phyloP scores from a whole-genome alignment of 306 rosid genomes.

The Begonia peltatifolia region DNA sequence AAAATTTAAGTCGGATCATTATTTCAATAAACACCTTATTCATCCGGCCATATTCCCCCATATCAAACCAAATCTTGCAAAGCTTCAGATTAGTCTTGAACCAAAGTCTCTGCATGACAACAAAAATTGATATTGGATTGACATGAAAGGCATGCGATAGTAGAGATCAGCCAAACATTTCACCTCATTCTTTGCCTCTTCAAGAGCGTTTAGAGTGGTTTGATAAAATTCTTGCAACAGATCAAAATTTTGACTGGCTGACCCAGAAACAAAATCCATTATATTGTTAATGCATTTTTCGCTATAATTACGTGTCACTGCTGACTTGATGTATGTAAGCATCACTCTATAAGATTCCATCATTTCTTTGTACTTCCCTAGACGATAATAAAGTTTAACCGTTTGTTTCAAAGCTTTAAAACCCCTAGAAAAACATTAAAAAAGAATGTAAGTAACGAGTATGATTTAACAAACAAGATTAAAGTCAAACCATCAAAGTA shows the following conservation, averaged over 20 bases:
- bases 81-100: conserved; percentile 97
- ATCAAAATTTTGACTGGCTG: conserved; percentile 86
- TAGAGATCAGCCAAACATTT: conserved; percentile 5
- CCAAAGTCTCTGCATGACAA: conserved; percentile 74
- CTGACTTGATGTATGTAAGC: conserved; percentile 97
- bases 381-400: conserved; percentile 83
- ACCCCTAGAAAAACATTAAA: conserved; percentile 36
- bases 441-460: background rate
- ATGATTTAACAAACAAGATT: too few species aligned
- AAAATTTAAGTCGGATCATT: background rate
- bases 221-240: conserved; percentile 94
- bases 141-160: background rate
- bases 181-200: conserved; percentile 98
- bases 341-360: conserved; percentile 94
- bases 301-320: conserved; percentile 87
- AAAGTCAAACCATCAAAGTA: too few species aligned
- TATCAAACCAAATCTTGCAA: conserved; percentile 96
- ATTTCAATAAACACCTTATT: conserved; percentile 45
- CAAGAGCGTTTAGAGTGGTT: conserved; percentile 87
- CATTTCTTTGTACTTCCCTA: conserved; percentile 88
- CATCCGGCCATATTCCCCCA: conserved; percentile 98
- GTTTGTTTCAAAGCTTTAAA: conserved; percentile 96
- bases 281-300: conserved; percentile 96
- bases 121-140: conserved; percentile 1
- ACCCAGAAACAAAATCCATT: conserved; percentile 96